phyloP scores from a whole-genome alignment of 768 basidiomycete species.

The Galerina sulciceps region DNA sequence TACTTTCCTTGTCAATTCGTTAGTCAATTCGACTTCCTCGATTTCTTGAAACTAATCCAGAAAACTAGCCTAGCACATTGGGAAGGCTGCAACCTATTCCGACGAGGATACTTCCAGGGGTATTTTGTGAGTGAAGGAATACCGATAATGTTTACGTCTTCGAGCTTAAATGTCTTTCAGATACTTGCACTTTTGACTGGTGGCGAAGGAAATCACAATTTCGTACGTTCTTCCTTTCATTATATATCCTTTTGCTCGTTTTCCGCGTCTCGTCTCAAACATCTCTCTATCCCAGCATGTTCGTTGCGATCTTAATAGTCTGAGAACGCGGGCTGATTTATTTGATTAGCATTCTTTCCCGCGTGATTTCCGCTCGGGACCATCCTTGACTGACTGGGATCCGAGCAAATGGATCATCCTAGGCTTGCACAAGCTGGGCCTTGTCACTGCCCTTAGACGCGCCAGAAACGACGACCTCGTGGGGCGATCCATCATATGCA shows the following conservation, averaged over 20 bases:
- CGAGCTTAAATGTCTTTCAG: constrained; percentile 33
- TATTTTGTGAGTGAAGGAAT: constrained; percentile 56
- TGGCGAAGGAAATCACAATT: constrained; percentile 83
- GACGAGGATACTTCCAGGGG: constrained; percentile 81
- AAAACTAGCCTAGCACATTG: constrained; percentile 69
- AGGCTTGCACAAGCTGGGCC: constrained; percentile 49
- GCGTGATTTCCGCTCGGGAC: constrained; percentile 76
- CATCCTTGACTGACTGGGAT: constrained; percentile 68
- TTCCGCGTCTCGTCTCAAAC: too few relatives aligned
- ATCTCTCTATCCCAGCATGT: constrained; percentile 48
- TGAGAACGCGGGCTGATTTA: not conserved
- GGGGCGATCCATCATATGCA: constrained; percentile 55
- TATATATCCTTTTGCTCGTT: not conserved
- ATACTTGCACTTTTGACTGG: constrained; percentile 69
- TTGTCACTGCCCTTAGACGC: constrained; percentile 51
- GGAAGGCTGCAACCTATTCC: constrained; percentile 80
- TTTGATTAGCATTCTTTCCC: constrained; percentile 70
- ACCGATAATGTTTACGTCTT: not conserved
- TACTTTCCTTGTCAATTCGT: constrained; percentile 77
- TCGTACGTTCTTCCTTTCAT: constrained; percentile 43
- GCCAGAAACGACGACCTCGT: constrained; percentile 53
- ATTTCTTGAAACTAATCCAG: not conserved
- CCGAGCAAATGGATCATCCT: constrained; percentile 82
- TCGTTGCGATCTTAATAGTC: not conserved
- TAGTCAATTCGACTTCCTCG: constrained; percentile 21